These are phyloP conservation scores for Marasmius oreades DNA, from an alignment of 1,284 basidiomycete species.

Conservation along the genomic window DNA sequence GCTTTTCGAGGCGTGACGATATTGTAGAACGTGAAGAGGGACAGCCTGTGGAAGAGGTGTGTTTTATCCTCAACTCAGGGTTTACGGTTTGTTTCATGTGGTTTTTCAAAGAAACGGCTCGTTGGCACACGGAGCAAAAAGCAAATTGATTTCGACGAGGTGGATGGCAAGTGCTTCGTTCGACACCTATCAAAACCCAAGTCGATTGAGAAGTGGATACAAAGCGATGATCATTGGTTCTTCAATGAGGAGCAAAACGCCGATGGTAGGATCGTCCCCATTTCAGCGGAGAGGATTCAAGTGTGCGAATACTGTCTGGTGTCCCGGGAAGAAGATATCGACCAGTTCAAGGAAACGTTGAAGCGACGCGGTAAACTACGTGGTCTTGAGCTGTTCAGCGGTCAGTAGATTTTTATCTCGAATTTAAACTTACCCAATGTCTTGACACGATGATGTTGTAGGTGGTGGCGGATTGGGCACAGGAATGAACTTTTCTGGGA, in stretches of 20 bases:
- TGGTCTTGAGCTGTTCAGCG: conserved; percentile 63
- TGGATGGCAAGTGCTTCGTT: conserved; percentile 50
- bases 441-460: conserved; percentile 23
- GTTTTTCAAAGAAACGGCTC: conserved; percentile 42
- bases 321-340: conserved; percentile 25
- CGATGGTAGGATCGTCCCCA: conserved; percentile 26
- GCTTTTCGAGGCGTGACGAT: neutral
- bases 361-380: conserved; percentile 39
- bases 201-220: conserved; percentile 41
- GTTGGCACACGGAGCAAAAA: conserved; percentile 30
- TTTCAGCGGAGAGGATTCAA: conserved; percentile 25
- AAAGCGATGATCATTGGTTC: conserved; percentile 53
- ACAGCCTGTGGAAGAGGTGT: conserved; percentile 4
- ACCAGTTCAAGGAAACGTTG: conserved; percentile 28
- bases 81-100: neutral
- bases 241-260: conserved; percentile 32
- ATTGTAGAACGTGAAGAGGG: neutral
- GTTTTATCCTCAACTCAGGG: neutral
- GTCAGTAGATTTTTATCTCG: conserved; percentile 28
- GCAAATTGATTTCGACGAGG: conserved; percentile 28
- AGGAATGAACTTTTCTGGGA: conserved; percentile 55
- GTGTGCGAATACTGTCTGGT: conserved; percentile 37
- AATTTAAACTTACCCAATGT: conserved; percentile 5
- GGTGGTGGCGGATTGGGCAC: conserved; percentile 70
- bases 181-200: conserved; percentile 23